Base-by-base conservation (phyloP, 345 rosid species). In the Turnera subulata region DNA sequence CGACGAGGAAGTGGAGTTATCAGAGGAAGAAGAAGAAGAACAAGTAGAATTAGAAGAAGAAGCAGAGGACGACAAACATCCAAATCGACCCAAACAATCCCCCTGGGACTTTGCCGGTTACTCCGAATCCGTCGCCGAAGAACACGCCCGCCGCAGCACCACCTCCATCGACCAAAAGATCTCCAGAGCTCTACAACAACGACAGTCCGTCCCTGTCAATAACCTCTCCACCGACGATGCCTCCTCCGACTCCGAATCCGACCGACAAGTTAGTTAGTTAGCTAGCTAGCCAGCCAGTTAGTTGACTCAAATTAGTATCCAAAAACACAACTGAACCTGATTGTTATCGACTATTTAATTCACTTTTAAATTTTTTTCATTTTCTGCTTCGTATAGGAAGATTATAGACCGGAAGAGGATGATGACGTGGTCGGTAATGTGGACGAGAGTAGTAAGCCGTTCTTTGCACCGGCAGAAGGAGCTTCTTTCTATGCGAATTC, bases 81-180 rank as follows among this genome's bases (percentile, higher is more conserved):
- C 64, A 9, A 62, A 45, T 37, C 29, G 54, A 40, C 53, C 53
- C 17, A 65, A 63, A 4, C 97, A 86, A 47, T 89, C 99, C 12
- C 97, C 97, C 6, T 89, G 96, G 97, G 96, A 93, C 66, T 89
- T 93, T 53, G 83, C 86, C 47, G 68, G 89, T 12, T 89, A 80
- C 60, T 83, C 95, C 8, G 91, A 84, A 71, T 80, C 96, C 46
- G 93, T 84, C 1, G 84, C 88, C 17, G 97, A 92, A 44, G 98
- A 92, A 70, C 96, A 92, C 73, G 81, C 88, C 13, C 97, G 96
- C 17, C 85, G 94, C 5, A 85, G 84, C 69, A 93, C 97, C 55
- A 89, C 99, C 39, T 93, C 99, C 52, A 38, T 89, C 17, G 99
- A 93, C 56, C 75, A 60, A 25, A 93, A 93, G 78, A 85, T 93